Conservation (phyloP, 345 rosid genomes). For the Salix brachista region DNA sequence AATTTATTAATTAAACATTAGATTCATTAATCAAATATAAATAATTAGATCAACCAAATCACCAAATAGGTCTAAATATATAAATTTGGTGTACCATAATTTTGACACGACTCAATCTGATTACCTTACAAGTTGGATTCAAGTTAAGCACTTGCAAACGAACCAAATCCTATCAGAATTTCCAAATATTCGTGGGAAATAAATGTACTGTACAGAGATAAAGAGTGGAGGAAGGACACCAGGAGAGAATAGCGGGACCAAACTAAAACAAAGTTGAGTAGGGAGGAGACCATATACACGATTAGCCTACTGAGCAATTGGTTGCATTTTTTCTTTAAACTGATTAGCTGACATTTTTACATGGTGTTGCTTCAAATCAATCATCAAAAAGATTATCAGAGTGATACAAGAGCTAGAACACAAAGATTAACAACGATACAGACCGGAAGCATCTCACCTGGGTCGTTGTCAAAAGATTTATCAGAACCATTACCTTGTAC, state of each 20-base stretch:
- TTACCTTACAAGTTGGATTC: background rate
- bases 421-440: background rate
- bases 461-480: constrained; percentile 1
- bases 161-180: background rate
- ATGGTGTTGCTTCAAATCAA: constrained; percentile 7
- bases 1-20: no score
- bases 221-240: background rate
- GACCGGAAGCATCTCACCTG: background rate
- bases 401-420: background rate
- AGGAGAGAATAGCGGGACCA: background rate
- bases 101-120: background rate
- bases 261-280: background rate
- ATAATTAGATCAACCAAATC: no score
- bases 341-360: constrained; percentile 21
- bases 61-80: no score
- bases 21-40: no score
- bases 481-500: background rate
- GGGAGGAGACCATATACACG: background rate
- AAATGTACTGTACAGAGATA: no score
- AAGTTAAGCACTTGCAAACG: background rate
- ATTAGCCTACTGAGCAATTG: background rate
- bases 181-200: background rate
- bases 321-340: constrained; percentile 4
- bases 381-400: background rate
- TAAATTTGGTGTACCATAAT: background rate